Evolutionary conservation across 192 early-diverging fungal species (phyloP), one percentile per base, ranked within the genome.

Genomic region (Umbelopsis sp.): DNA sequence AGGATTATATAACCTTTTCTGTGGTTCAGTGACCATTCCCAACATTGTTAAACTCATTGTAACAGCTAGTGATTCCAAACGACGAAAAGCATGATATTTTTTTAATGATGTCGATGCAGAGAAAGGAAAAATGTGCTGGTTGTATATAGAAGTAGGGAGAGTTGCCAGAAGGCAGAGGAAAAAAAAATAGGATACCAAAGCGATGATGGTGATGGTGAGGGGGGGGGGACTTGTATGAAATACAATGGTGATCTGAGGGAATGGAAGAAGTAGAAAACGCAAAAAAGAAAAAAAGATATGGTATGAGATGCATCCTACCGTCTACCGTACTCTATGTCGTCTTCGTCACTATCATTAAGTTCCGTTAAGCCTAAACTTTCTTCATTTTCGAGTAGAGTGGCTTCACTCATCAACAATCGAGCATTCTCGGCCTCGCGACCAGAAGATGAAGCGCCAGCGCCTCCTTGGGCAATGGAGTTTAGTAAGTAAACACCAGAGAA

Each of bases 401-500:
- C 77, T 65, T 86, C 84, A 31, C 83, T 80, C 62, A 76, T 82
- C 25, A 74, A 52, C 50, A 80, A 74, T 22, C 83, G 70, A 44
- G 82, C 77, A 20, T 77, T 77, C 45, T 73, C 77, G 9, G 71
- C 68, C 12, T 74, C 78, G 51, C 77, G 78, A 14, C 12, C 34
- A 71, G 69, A 68, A 72, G 71, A 7, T 47, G 72, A 32, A 65
- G 56, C 3, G 29, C 62, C 32, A 36, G 45, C 31, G 62, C 53
- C 62, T 44, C 51, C 31, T 47, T 69, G 74, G 41, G 85, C 81
- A 53, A 79, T 82, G 53, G 75, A 74, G 81, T 94, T 92, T 73
- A 95, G 80, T 77, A 94, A 78, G 82, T 94, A 92, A n/a, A 97
- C 96, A 26, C 96, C 96, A 50, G 94, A 89, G 75, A 97, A 97